Evolutionary conservation across 1,139 yeast genomes (phyloP).

Genomic region (Sugiyamaella castrensis): DNA sequence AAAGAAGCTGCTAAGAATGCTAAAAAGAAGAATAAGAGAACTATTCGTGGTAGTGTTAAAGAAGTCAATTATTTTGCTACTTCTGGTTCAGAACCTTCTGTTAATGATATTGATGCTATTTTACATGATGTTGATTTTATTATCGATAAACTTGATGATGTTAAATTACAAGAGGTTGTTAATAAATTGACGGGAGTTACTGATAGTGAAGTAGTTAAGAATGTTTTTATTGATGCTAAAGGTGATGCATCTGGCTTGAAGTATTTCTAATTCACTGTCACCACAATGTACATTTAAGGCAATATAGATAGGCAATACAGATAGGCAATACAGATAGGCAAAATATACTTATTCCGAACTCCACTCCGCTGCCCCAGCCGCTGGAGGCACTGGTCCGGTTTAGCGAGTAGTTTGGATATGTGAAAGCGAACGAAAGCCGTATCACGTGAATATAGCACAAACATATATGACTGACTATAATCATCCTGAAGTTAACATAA

Average conservation of each 20-base stretch:
- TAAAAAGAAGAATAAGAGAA: slow-evolving; percentile 96
- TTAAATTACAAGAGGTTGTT: slow-evolving; percentile 69
- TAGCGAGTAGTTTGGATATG: too few species aligned
- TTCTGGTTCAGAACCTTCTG: slow-evolving; percentile 61
- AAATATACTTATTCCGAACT: too few species aligned
- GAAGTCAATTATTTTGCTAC: slow-evolving; percentile 78
- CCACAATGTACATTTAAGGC: not conserved
- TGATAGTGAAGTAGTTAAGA: slow-evolving; percentile 52
- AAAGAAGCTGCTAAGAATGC: slow-evolving; percentile 98
- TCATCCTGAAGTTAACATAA: too few species aligned
- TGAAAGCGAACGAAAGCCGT: too few species aligned
- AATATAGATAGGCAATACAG: too few species aligned
- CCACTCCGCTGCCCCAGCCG: too few species aligned
- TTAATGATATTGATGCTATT: slow-evolving; percentile 51
- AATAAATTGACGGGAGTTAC: slow-evolving; percentile 50
- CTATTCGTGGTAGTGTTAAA: slow-evolving; percentile 77
- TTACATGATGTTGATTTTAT: slow-evolving; percentile 70
- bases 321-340: too few species aligned
- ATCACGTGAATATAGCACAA: too few species aligned
- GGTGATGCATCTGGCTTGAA: slow-evolving; percentile 32
- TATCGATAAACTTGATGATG: slow-evolving; percentile 75
- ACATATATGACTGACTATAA: too few species aligned
- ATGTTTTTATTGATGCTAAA: slow-evolving; percentile 49
- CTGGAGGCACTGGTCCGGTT: too few species aligned
- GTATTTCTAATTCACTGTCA: slow-evolving; percentile 16